A percentile compares a stretch with the other conserved stretches of the same genome.
phyloP scores from a whole-genome alignment of 2,329 filamentous ascomycete genomes.

The Orbilia ellipsospora region DNA sequence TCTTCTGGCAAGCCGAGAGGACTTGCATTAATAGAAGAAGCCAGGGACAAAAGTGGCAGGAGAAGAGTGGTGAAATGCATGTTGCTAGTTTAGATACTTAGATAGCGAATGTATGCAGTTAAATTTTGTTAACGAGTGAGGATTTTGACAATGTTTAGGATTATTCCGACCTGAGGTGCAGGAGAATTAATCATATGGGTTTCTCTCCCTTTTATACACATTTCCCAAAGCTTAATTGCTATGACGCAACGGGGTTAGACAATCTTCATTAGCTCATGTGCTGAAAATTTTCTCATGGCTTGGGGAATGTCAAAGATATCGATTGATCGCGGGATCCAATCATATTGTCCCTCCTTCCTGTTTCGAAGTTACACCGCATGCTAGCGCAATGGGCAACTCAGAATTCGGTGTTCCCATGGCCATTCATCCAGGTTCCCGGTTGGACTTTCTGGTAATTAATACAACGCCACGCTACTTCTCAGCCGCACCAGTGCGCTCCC shows the following conservation, averaged over 20 bases:
- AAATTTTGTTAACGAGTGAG: neutral
- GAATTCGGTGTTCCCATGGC: no score
- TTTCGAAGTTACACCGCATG: neutral
- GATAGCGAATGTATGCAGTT: conserved; percentile 1
- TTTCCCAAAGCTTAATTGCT: no score
- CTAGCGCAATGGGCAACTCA: no score
- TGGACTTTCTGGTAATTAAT: no score
- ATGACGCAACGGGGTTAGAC: neutral
- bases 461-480: no score
- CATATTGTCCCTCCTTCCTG: neutral
- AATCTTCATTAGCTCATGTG: neutral
- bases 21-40: conserved; percentile 20
- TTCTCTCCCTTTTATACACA: no score
- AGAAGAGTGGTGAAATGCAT: conserved; percentile 39
- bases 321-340: conserved; percentile 2
- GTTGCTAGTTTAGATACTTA: neutral
- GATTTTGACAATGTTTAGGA: neutral
- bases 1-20: conserved; percentile 5
- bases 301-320: neutral
- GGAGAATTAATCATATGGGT: neutral
- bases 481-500: no score
- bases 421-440: no score
- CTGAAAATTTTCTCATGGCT: neutral
- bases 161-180: neutral
- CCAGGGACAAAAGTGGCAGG: conserved; percentile 27